These are phyloP conservation scores for Plasmodium malariae DNA, from an alignment of 169 alveolate species.

Conservation along the genomic window DNA sequence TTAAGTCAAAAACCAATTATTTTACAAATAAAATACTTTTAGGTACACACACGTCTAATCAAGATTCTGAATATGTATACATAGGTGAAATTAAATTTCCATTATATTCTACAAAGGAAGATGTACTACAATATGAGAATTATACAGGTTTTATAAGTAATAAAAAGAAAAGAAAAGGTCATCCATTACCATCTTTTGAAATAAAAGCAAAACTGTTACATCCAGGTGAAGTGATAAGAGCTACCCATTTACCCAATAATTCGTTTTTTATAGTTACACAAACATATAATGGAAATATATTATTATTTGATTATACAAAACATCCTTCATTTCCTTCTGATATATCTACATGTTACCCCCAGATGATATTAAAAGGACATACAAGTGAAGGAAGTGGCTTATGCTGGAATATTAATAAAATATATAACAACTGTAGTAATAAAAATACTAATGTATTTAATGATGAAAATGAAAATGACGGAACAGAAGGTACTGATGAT, in stretches of 20 bases:
- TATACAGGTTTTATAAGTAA: slow-evolving; percentile 82
- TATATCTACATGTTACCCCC: slow-evolving; percentile 90
- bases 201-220: slow-evolving; percentile 89
- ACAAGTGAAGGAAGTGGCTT: slow-evolving; percentile 94
- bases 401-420: slow-evolving; percentile 88
- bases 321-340: slow-evolving; percentile 93
- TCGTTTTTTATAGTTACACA: slow-evolving; percentile 93
- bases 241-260: slow-evolving; percentile 94
- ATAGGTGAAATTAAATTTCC: slow-evolving; percentile 90
- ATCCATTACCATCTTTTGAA: slow-evolving; percentile 81
- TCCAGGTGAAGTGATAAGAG: slow-evolving; percentile 89
- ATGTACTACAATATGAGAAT: slow-evolving; percentile 84
- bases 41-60: slow-evolving; percentile 95
- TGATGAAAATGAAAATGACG: neutral
- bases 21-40: slow-evolving; percentile 90
- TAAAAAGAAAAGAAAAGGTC: slow-evolving; percentile 49
- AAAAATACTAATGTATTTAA: neutral
- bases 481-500: neutral
- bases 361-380: slow-evolving; percentile 92
- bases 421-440: slow-evolving; percentile 21
- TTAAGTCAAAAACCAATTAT: slow-evolving; percentile 79
- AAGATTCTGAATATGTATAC: slow-evolving; percentile 92
- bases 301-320: slow-evolving; percentile 93
- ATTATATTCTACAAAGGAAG: slow-evolving; percentile 78
- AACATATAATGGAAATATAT: slow-evolving; percentile 91